Base-by-base conservation (phyloP, 768 basidiomycete species). In the Termitomyces bulborhizus region DNA sequence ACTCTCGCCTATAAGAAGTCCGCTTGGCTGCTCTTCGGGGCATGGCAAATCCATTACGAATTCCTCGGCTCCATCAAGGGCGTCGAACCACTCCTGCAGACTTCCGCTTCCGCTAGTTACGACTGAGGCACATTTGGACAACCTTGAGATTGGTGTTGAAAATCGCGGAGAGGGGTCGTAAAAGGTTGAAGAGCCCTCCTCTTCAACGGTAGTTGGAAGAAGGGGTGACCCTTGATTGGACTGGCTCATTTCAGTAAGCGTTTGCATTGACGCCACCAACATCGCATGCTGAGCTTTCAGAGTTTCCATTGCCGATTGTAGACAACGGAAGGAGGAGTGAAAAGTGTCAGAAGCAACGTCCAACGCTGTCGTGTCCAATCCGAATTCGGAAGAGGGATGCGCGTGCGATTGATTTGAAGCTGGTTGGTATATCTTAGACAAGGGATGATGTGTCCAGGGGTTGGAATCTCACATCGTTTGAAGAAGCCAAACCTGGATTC, bases 61-160 rank as follows among this genome's bases (percentile, higher is more conserved):
- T 65, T 93, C 90, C 62, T 87, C 79, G 5, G 83, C 79, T 1
- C 82, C 85, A 58, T 85, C 86, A 40, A 77, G 71, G 8, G 90
- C 90, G 60, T 93, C 90, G 62, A 80, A 91, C 90, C 90, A 93
- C 62, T 90, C 81, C 49, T 76, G 71, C 53, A 76, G 65, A 27
- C 76, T 78, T 52, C 81, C 83, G 44, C 77, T 80, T 27, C 71
- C 65, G 31, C 76, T 76, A 2, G 80, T 82, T 37, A 73, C 65
- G 36, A 77, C 71, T 11, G 82, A 83, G 49, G 74, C 64, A 34
- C 77, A 76, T 52, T 73, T 72, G 9, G 75, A 72, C 31, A 64
- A 68, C 40, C 69, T 69, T 9, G 66, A 66, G 32, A 69, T 60
- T 12, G 76, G 63, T 41, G 62, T 66, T 48, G 58, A 67, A 50